Conservation (phyloP, 139 green algal species). For the Eudorina sp. region DNA sequence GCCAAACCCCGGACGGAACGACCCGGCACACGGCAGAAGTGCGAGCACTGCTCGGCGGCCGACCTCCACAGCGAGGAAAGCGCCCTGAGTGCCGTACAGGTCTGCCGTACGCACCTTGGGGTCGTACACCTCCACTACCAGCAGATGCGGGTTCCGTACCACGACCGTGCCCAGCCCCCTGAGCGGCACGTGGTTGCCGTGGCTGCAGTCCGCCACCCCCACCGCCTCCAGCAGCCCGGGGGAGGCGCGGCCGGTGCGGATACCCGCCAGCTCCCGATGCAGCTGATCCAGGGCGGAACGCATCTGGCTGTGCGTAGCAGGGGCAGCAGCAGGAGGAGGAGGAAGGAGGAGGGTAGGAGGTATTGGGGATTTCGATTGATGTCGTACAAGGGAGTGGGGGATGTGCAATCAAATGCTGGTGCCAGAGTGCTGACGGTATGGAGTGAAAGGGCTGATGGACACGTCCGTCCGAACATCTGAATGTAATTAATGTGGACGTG, state of each 20-base stretch:
- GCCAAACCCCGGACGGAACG: too few species aligned
- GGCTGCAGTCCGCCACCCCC: constrained; percentile 64
- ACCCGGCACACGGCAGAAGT: too few species aligned
- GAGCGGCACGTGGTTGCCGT: constrained; percentile 75
- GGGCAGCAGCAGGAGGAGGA: too few species aligned
- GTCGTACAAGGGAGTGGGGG: too few species aligned
- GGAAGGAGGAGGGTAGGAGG: too few species aligned
- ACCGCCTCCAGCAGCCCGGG: constrained; percentile 86
- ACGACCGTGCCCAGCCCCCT: constrained; percentile 73
- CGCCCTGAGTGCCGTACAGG: neutral
- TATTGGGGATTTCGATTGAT: too few species aligned
- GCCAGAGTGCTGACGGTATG: too few species aligned
- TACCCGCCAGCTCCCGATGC: constrained; percentile 70
- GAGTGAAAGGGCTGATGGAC: too few species aligned
- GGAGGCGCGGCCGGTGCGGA: constrained; percentile 79
- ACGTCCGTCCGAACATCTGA: too few species aligned
- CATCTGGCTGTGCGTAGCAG: constrained; percentile 81
- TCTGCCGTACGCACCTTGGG: constrained; percentile 46
- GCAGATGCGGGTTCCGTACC: constrained; percentile 77
- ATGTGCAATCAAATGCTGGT: too few species aligned
- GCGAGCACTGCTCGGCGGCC: neutral
- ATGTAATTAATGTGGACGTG: too few species aligned
- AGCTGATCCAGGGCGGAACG: constrained; percentile 67
- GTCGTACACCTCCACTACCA: constrained; percentile 82
- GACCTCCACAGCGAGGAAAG: neutral